Base-by-base conservation (phyloP, 78 protist genomes). In the Dictyostelium purpureum region DNA sequence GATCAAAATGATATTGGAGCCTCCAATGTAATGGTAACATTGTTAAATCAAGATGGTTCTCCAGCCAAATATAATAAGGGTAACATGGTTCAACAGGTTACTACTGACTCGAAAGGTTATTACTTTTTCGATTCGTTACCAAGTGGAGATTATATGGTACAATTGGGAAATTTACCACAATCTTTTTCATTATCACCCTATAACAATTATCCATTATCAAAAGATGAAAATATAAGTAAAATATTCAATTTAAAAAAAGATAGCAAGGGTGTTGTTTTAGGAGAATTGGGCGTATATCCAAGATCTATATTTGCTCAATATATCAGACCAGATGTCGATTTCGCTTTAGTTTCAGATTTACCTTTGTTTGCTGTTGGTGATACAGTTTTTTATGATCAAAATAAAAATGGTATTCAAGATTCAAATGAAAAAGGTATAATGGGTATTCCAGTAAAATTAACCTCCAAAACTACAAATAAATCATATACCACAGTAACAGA, bases 91-190 rank as follows among this genome's bases (percentile, higher is more conserved):
- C 37, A 69, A 37, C 18, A 35, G 5, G 21, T 56, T 16, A 69
- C 21, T 7, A 69, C 89, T 7, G 75, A 81, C 40, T 21, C 37
- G 9, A 66, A 69, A 40, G 89, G 89, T 26, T 28, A 14, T 11
- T 81, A 81, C 33, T 52, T n/a, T 42, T 81, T 81, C 59, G 89
- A 81, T 40, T 9, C n/a, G 6, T 10, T 81, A 24, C 42, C 78
- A 12, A 21, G 56, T 1, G 89, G 89, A 24, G 35, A 10, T 1
- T 81, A 81, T 61, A 38, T 24, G 7, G 33, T 78, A 18, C 26
- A 31, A 21, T 57, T 78, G n/a, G 54, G 3, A 1, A 24, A 12
- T 43, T 61, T 40, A 1, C 63, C 76, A 24, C 76, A 61, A 26
- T 2, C 16, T 26, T 43, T 33, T 49, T 18, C 6, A 7, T n/a